phyloP scores from a whole-genome alignment of 306 rosid species.

The Castanospermum australe region DNA sequence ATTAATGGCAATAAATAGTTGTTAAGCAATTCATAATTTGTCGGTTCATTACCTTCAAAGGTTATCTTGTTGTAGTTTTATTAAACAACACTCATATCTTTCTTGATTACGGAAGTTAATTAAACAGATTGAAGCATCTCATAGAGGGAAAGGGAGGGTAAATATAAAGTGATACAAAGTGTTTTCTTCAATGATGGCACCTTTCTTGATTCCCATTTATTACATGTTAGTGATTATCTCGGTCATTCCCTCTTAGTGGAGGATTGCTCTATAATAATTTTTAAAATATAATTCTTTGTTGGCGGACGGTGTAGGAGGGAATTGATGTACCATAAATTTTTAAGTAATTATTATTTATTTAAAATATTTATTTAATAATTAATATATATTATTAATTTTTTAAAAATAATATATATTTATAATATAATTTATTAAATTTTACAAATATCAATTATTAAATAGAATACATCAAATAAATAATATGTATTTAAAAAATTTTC shows the following conservation, averaged over 20 bases:
- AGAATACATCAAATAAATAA: too few relatives aligned
- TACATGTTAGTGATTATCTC: not conserved
- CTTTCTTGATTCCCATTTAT: constrained; percentile 12
- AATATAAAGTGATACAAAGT: not conserved
- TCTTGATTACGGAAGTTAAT: not conserved
- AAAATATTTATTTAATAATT: too few relatives aligned
- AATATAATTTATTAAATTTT: too few relatives aligned
- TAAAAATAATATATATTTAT: too few relatives aligned
- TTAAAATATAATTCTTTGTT: not conserved
- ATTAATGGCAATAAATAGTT: not conserved
- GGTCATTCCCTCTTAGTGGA: not conserved
- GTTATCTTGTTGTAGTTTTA: not conserved
- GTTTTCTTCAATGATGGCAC: not conserved
- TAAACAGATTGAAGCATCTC: not conserved
- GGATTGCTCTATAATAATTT: not conserved
- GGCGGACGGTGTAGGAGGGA: not conserved
- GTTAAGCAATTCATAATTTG: not conserved
- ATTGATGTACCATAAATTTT: not conserved
- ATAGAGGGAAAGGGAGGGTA: not conserved
- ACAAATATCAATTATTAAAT: too few relatives aligned
- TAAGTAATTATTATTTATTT: too few relatives aligned
- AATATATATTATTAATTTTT: too few relatives aligned
- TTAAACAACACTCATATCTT: not conserved
- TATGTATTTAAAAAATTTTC: too few relatives aligned
- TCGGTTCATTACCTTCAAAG: not conserved